These are phyloP conservation scores for Nyssa sinensis DNA, from an alignment of 148 eudicot species.

Conservation along the genomic window DNA sequence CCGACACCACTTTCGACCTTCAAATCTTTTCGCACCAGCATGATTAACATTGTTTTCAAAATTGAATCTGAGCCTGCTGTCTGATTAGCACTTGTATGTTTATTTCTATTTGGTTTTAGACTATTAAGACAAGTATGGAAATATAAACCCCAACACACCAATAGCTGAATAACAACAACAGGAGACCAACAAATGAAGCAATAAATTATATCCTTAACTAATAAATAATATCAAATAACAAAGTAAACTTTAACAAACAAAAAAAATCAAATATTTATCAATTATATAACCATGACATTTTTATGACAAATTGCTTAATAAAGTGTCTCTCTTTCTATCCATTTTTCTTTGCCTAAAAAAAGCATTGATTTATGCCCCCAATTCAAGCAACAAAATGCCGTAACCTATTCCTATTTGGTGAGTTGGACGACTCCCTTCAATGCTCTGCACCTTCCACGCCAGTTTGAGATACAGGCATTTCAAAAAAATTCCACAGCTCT, in stretches of 20 bases:
- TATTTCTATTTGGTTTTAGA: neutral
- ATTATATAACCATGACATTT: neutral
- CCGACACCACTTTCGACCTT: too few relatives aligned
- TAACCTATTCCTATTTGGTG: slow-evolving; percentile 26
- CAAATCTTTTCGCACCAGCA: too few relatives aligned
- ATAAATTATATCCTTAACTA: neutral
- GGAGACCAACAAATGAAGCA: neutral
- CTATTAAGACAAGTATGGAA: neutral
- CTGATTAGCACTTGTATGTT: neutral
- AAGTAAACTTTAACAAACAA: too few relatives aligned
- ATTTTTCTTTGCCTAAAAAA: neutral
- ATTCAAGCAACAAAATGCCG: neutral
- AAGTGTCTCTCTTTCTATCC: neutral
- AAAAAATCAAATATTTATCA: neutral
- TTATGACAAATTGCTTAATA: neutral
- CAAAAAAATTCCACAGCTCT: slow-evolving; percentile 28
- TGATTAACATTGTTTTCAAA: too few relatives aligned
- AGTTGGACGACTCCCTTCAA: slow-evolving; percentile 27
- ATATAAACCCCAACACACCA: neutral
- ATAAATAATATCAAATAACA: neutral
- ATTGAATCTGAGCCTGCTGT: too few relatives aligned
- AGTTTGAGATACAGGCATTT: slow-evolving; percentile 28
- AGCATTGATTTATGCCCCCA: neutral
- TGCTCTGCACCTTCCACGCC: slow-evolving; percentile 46
- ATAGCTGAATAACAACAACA: neutral